Conservation (phyloP, 768 basidiomycete genomes). For the Postia placenta region DNA sequence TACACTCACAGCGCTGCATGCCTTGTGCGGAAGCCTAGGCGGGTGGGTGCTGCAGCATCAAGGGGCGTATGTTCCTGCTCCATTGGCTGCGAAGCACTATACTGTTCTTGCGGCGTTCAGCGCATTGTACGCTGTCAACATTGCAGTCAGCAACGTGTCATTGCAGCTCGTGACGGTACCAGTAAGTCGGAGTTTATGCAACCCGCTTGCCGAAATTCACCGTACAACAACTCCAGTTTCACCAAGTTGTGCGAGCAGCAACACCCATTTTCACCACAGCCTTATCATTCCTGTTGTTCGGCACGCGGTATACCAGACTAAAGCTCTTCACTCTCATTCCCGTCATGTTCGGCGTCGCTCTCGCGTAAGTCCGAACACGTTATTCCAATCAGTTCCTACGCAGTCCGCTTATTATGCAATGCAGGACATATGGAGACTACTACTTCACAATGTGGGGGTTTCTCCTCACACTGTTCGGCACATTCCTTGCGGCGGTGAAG, state of each 20-base stretch:
- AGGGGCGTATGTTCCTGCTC: constrained; percentile 53
- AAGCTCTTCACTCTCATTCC: constrained; percentile 76
- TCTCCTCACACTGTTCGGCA: constrained; percentile 83
- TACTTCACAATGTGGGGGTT: constrained; percentile 85
- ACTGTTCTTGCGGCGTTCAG: constrained; percentile 76
- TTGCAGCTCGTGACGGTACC: constrained; percentile 86
- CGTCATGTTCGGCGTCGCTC: constrained; percentile 83
- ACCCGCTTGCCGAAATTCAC: background rate
- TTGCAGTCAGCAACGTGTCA: constrained; percentile 90
- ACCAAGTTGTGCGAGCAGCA: constrained; percentile 91
- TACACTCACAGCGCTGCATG: constrained; percentile 88
- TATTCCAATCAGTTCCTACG: background rate
- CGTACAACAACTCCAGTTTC: constrained; percentile 55
- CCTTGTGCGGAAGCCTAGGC: constrained; percentile 80
- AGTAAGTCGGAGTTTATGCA: constrained; percentile 40
- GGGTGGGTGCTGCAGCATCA: constrained; percentile 58
- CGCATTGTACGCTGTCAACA: constrained; percentile 87
- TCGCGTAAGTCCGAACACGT: constrained; percentile 76
- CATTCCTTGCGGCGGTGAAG: constrained; percentile 88
- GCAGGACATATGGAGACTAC: constrained; percentile 92
- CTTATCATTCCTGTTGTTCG: constrained; percentile 66
- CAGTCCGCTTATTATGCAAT: background rate
- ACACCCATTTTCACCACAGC: constrained; percentile 90
- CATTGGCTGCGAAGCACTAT: constrained; percentile 45
- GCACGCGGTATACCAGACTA: constrained; percentile 46